Conservation (phyloP, 1,139 yeast genomes). For the Zygosaccharomyces pseudobailii region DNA sequence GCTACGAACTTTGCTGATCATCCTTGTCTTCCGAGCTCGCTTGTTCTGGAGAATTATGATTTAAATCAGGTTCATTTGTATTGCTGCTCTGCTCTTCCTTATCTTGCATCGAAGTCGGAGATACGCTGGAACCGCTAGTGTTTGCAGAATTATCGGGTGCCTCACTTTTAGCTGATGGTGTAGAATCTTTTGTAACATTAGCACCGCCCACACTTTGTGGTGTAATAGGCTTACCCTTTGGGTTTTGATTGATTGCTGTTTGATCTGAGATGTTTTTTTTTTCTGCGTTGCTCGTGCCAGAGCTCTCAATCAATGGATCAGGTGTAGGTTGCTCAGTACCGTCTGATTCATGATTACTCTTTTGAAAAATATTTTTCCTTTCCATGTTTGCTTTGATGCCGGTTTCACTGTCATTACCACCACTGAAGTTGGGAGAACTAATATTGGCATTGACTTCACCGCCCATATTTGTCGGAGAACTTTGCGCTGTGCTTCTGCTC, state of each 20-base stretch:
- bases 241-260: neutral
- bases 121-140: slow-evolving; percentile 6
- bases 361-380: neutral
- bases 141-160: neutral
- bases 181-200: slow-evolving; percentile 4
- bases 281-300: neutral
- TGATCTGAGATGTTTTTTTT: neutral
- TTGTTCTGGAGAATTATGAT: neutral
- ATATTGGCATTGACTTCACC: neutral
- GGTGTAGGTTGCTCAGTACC: neutral
- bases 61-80: neutral
- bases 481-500: slow-evolving; percentile 3
- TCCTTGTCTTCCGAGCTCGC: neutral
- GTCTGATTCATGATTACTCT: neutral
- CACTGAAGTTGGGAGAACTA: neutral
- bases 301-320: neutral
- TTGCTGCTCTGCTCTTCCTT: neutral
- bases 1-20: neutral
- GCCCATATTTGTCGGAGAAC: neutral
- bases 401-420: slow-evolving; percentile 2
- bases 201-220: slow-evolving; percentile 16
- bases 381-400: neutral
- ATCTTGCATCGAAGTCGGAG: slow-evolving; percentile 8
- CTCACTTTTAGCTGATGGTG: slow-evolving; percentile 5
- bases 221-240: slow-evolving; percentile 15